Evolutionary conservation across 2,329 filamentous ascomycete species (phyloP), one percentile per base, ranked within the genome.

Genomic region (Coniella lustricola): DNA sequence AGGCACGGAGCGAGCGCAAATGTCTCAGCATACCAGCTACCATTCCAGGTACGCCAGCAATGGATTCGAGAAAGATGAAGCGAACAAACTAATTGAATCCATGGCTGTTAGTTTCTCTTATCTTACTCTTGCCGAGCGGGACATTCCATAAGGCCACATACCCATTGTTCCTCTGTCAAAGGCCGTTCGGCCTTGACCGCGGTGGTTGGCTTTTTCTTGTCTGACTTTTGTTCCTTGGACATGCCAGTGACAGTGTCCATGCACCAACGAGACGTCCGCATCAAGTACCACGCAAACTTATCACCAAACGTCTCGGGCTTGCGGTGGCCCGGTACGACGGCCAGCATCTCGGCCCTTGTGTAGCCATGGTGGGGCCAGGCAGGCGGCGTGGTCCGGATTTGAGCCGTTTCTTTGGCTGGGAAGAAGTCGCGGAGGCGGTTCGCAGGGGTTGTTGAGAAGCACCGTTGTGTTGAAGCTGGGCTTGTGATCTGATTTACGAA

Each of bases 21-120:
- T 98, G 93, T 31, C 93, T 77, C 14, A 97, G 74, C 87, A 95
- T 96, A 18, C 90, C 93, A 0, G 85, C 93, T 0, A 97, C 91
- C 89, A 97, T 97, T 7, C 93, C 93, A 0, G 93, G 93, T 0
- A 97, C 93, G 31, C 90, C 93, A 12, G 93, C 93, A 34, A 98
- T 88, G 42, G 85, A 90, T 66, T 98, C 93, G 31, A 98, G 77
- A 66, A 98, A 98, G 57, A 98, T 79, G 62, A 95, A 91, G 7
- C 91, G 79, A 42, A 87, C 79, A 58, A 96, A 75, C 74, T 74
- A 20, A n/a, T 21, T 5, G 9, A n/a, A 41, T 35, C 2, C 33
- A 35, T 17, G 5, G 7, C 17, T 21, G 38, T 41, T 9, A 41
- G 38, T 16, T 20, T 25, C 10, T 9, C 13, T 16, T 4, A 4